phyloP scores from a whole-genome alignment of 1,139 yeast genomes.

The Yamadazyma spencermartinsiae region DNA sequence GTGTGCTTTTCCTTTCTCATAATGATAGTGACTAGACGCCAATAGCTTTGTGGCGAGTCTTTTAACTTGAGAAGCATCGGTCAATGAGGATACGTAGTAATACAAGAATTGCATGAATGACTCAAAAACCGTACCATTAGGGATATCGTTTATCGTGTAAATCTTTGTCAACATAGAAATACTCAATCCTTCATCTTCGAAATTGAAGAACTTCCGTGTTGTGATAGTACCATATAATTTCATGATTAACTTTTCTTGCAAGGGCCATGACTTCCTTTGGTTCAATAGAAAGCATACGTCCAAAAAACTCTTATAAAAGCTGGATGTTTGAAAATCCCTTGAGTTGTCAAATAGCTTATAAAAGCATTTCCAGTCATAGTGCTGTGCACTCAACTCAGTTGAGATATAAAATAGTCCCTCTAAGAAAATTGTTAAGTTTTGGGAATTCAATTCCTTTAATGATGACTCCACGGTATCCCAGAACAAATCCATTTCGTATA shows the following conservation, averaged over 20 bases:
- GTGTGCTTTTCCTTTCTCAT: constrained; percentile 25
- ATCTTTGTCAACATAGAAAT: constrained; percentile 29
- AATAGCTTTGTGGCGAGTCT: constrained; percentile 38
- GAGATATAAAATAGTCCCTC: constrained; percentile 14
- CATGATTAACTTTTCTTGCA: constrained; percentile 36
- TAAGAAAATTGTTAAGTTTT: constrained; percentile 2
- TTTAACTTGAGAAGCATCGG: constrained; percentile 28
- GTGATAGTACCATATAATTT: constrained; percentile 33
- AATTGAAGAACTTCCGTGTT: constrained; percentile 37
- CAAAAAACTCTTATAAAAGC: constrained; percentile 27
- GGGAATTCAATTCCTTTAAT: not conserved
- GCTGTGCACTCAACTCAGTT: constrained; percentile 8
- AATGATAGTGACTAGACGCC: constrained; percentile 38
- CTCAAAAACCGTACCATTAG: constrained; percentile 37
- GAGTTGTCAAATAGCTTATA: constrained; percentile 22
- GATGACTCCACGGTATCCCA: constrained; percentile 10
- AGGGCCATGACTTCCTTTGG: constrained; percentile 34
- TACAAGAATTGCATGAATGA: constrained; percentile 38
- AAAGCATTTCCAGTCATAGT: constrained; percentile 28
- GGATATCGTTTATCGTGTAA: constrained; percentile 32
- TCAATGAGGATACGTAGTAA: constrained; percentile 32
- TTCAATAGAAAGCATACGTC: constrained; percentile 31
- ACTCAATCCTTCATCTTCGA: constrained; percentile 31
- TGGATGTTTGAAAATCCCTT: constrained; percentile 15
- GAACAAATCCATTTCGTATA: constrained; percentile 8